Percentiles rank a stretch among this genome's conserved stretches.
These are phyloP conservation scores for Tetrapisispora arboricola DNA, from an alignment of 805 yeast genomes.

Conservation along the genomic window DNA sequence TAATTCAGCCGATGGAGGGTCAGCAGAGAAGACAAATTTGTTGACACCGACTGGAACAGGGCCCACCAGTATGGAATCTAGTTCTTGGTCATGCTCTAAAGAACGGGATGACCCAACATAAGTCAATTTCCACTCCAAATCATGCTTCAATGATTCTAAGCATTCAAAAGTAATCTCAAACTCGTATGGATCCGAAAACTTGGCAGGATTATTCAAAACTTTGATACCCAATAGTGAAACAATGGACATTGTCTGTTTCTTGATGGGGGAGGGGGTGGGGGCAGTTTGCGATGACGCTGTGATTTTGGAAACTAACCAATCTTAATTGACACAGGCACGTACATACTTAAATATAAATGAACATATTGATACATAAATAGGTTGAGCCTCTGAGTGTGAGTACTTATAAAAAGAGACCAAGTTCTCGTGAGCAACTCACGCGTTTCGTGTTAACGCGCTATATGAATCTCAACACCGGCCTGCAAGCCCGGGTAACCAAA, in stretches of 20 bases:
- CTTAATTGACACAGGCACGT: too few relatives aligned
- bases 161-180: constrained; percentile 97
- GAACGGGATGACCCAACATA: constrained; percentile 95
- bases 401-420: too few relatives aligned
- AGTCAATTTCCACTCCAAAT: constrained; percentile 93
- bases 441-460: too few relatives aligned
- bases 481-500: too few relatives aligned
- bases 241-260: constrained; percentile 55
- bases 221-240: constrained; percentile 86
- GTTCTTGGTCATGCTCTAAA: constrained; percentile 90
- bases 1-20: constrained; percentile 91
- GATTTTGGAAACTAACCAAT: too few relatives aligned
- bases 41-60: constrained; percentile 98
- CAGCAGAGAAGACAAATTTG: constrained; percentile 85
- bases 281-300: too few relatives aligned
- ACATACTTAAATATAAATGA: not conserved
- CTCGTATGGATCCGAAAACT: constrained; percentile 85
- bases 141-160: constrained; percentile 72
- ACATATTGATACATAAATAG: too few relatives aligned
- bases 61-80: constrained; percentile 93
- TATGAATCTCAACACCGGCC: too few relatives aligned
- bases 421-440: too few relatives aligned
- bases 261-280: too few relatives aligned
- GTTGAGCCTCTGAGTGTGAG: too few relatives aligned
- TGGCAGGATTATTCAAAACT: constrained; percentile 90